Conservation (phyloP, 2,329 filamentous ascomycete species). For the Colletotrichum higginsianum region DNA sequence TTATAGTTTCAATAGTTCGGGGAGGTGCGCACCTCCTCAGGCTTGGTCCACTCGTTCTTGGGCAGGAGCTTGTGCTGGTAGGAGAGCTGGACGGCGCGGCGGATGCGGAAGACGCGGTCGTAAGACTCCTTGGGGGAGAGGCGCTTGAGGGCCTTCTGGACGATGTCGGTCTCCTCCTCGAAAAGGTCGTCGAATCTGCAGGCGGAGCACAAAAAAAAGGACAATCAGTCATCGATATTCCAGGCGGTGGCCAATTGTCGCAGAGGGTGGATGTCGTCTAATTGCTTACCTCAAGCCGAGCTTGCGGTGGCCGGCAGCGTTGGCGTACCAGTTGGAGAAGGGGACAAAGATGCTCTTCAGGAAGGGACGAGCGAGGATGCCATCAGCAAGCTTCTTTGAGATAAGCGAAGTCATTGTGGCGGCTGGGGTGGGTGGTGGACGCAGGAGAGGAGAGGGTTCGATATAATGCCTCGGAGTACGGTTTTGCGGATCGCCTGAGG, state of each 20-base stretch:
- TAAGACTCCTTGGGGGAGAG: conserved; percentile 92
- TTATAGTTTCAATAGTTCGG: not conserved
- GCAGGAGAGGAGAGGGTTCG: conserved; percentile 39
- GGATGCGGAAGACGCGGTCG: conserved; percentile 97
- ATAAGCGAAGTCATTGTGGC: conserved; percentile 75
- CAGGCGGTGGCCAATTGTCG: conserved; percentile 4
- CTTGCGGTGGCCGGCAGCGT: conserved; percentile 92
- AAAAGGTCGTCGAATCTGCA: conserved; percentile 93
- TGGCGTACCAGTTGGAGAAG: conserved; percentile 88
- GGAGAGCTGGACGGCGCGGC: conserved; percentile 88
- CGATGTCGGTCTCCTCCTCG: conserved; percentile 89
- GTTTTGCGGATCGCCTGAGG: conserved; percentile 40
- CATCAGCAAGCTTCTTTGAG: conserved; percentile 42
- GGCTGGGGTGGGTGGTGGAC: conserved; percentile 49
- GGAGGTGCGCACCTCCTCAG: conserved; percentile 62
- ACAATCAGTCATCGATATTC: conserved; percentile 18
- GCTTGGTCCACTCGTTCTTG: conserved; percentile 73
- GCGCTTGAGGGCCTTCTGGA: conserved; percentile 91
- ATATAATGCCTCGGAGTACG: conserved; percentile 42
- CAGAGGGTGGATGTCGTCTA: not conserved
- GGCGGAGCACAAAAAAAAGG: not conserved
- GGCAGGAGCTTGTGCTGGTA: conserved; percentile 76
- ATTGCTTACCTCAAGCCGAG: conserved; percentile 84
- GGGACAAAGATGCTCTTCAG: conserved; percentile 84
- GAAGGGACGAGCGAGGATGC: conserved; percentile 85